Evolutionary conservation across 2,329 filamentous ascomycete genomes (phyloP), one percentile per base, ranked within the genome.

Genomic region (Beauveria caledonica): DNA sequence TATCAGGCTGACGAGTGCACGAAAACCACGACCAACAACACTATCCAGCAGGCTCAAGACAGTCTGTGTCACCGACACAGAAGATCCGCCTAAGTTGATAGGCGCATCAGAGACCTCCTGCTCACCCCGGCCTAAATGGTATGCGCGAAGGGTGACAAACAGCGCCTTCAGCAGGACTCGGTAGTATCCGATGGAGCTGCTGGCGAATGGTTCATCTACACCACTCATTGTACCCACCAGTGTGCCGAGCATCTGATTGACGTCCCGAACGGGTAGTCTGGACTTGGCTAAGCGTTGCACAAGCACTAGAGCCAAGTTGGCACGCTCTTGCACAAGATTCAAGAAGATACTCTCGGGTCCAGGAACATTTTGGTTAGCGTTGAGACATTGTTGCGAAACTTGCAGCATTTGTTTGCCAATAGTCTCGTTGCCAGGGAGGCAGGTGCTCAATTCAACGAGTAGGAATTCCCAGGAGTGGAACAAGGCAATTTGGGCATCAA

Each of bases 381-480:
- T 77, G 61, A 99, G 78, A 68, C 92, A 96, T 66, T 90, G 86
- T 64, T 86, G 82, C 8, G 89, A 86, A 51, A 95, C 87, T 61
- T 87, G 81, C 36, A 90, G 78, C 76, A 96, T 86, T 60, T 89
- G 82, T 66, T 83, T 85, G 60, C 86, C 83, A 4, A 93, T 77
- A 25, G 75, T 75, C 15, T 77, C 74, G 64, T 79, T 77, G 40
- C 75, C 72, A 1, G 80, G 79, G n/a, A 85, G 73, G 62, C 79
- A 83, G 42, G 84, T 84, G 70, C 88, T 90, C 53, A 99, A 81
- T 68, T 97, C 93, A 54, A 94, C 80, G 15, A 93, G 84, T 9
- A 99, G 80, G 62, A 90, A 86, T 71, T 95, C 92, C 91, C 93
- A 97, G 60, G 90, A 89, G 67, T 90, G 86, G 64, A 97, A 88